phyloP scores from a whole-genome alignment of 805 yeast genomes.

The Pachysolen tannophilus region DNA sequence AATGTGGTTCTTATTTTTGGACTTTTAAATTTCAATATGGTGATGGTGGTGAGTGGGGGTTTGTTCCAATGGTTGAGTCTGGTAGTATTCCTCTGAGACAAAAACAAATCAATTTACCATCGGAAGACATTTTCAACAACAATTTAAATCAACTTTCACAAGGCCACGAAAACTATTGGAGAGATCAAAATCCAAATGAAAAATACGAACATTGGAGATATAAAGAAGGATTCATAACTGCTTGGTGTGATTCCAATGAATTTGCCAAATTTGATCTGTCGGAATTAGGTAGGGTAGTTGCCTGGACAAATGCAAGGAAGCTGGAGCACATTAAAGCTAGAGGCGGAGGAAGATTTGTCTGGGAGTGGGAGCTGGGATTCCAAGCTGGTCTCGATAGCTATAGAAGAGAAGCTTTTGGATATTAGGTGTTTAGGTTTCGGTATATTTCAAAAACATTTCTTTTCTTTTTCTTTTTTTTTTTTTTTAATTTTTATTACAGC shows the following conservation, averaged over 20 bases:
- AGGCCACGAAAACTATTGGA: constrained; percentile 65
- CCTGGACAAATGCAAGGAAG: constrained; percentile 60
- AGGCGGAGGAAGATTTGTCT: constrained; percentile 51
- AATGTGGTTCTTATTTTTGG: constrained; percentile 83
- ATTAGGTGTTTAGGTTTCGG: no score
- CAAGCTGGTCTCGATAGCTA: no score
- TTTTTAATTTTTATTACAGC: no score
- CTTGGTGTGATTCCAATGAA: constrained; percentile 63
- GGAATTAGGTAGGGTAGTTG: constrained; percentile 60
- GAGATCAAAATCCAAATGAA: constrained; percentile 42
- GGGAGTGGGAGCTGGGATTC: constrained; percentile 93
- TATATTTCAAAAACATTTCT: no score
- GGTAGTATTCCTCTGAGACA: constrained; percentile 43
- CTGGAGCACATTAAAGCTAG: constrained; percentile 48
- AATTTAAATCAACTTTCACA: constrained; percentile 26
- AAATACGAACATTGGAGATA: constrained; percentile 76
- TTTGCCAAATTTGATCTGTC: constrained; percentile 68
- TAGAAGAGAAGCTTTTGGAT: no score
- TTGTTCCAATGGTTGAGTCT: constrained; percentile 61
- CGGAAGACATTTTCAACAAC: constrained; percentile 31
- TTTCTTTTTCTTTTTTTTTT: no score
- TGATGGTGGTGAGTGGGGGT: constrained; percentile 97
- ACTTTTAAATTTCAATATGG: constrained; percentile 81
- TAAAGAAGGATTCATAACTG: constrained; percentile 69
- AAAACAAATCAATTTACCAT: constrained; percentile 25